Evolutionary conservation across 805 yeast species (phyloP), one percentile per base, ranked within the genome.

Genomic region (Danielia oregonensis): DNA sequence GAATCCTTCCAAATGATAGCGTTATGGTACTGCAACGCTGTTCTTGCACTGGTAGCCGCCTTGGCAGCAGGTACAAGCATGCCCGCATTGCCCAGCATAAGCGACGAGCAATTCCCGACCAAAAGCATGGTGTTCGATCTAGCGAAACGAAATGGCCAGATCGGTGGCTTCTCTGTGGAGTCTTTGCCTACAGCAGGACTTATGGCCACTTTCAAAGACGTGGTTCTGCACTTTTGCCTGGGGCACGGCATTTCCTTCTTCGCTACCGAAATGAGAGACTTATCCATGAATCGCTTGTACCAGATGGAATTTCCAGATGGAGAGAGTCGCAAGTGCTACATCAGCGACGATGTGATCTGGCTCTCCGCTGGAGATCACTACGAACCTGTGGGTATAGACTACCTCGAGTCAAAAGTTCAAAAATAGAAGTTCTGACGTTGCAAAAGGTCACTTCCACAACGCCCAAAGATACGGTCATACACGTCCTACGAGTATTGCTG

Each of bases 321-420:
- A 6, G 52, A 48, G 16, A 55, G 46, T 4, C 64, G 68, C 10
- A 68, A 25, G 24, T 65, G 74, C 11, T 85, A 74, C 42, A 67
- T 85, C 5, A 72, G 72, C 23, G 79, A 79, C 29, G 89, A 86
- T 44, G 79, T 85, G 2, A 46, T 87, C 16, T 86, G 77, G 74
- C 50, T 75, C 11, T 54, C 59, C 24, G 35, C 9, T 41, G 47
- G 52, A 38, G 60, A 46, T 2, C 52, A 43, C 4, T 77, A 57
- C 51, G 60, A 55, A 33, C 82, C 84, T 1, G 52, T 71, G 3
- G 40, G 34, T 17, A 18, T 34, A 11, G 24, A 14, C 17, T 37
- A 36, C 10, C 28, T 40, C 10, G 15, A 30, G 8, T 14, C 16
- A 11, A 11, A 7, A n/a, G n/a, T n/a, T n/a, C n/a, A n/a, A n/a